These are phyloP conservation scores for Pinus tabuliformis DNA, from an alignment of 75 land plant species.

Conservation along the genomic window DNA sequence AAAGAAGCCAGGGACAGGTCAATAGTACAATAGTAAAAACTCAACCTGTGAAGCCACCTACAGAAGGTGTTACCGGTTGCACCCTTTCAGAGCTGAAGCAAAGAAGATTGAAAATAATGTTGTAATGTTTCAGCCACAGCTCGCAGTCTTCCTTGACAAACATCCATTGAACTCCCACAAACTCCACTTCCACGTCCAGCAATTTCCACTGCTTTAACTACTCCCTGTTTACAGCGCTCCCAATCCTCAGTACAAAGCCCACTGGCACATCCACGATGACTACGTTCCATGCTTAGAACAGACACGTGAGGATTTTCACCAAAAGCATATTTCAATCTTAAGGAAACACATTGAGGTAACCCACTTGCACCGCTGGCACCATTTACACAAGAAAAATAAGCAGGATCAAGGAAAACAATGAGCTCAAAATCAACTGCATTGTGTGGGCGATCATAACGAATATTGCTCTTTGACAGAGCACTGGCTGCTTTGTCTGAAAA, in stretches of 20 bases:
- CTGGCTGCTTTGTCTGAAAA: neutral
- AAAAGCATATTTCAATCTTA: slow-evolving; percentile 76
- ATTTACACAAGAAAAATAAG: slow-evolving; percentile 76
- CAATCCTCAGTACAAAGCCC: slow-evolving; percentile 84
- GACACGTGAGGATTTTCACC: slow-evolving; percentile 63
- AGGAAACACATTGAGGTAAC: slow-evolving; percentile 95
- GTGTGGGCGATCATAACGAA: slow-evolving; percentile 77
- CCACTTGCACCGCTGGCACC: slow-evolving; percentile 99
- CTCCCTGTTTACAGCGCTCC: slow-evolving; percentile 85
- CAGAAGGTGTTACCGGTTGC: slow-evolving; percentile 4
- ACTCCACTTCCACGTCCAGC: slow-evolving; percentile 29
- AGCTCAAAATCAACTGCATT: slow-evolving; percentile 83
- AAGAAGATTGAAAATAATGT: slow-evolving; percentile 33
- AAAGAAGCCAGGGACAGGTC: neutral
- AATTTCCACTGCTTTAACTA: slow-evolving; percentile 61
- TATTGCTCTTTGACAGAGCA: slow-evolving; percentile 70
- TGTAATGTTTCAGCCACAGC: slow-evolving; percentile 81
- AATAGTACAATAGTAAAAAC: neutral
- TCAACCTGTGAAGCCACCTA: slow-evolving; percentile 1
- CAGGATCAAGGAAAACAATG: slow-evolving; percentile 80
- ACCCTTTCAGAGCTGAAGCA: slow-evolving; percentile 65
- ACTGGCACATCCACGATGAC: slow-evolving; percentile 95
- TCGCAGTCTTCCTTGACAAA: slow-evolving; percentile 64
- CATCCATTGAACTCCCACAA: slow-evolving; percentile 18
- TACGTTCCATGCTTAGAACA: slow-evolving; percentile 84